Evolutionary conservation across 192 early-diverging fungal genomes (phyloP), one percentile per base, ranked within the genome.

Genomic region (Coemansia reversa): DNA sequence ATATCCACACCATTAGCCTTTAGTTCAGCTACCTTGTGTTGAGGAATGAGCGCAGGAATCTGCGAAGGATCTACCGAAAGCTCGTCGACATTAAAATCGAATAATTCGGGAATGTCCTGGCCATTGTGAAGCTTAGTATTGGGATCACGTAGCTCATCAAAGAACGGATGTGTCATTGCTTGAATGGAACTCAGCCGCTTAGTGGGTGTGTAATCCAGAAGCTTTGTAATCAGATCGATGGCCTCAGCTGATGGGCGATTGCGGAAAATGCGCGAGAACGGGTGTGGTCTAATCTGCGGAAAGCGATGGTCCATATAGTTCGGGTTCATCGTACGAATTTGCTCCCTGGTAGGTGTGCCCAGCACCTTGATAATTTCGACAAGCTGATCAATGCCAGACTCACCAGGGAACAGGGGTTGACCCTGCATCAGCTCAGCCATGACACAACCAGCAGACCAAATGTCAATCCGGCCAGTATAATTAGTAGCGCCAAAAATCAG

Each of bases 321-420:
- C 39, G 91, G 93, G 79, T 98, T 98, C 97, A 99, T 97, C 20
- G 87, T 87, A 68, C 90, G 89, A 69, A 99, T 97, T 78, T 99
- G 94, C 62, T 99, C 95, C 58, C 88, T 83, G 39, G 94, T 92
- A 19, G 95, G 97, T 25, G 95, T 99, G 49, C 97, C 97, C 18
- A 99, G 85, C 16, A 97, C 92, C 83, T 99, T 99, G 84, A 99
- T 99, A 69, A 99, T 99, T 79, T 99, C 95, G 25, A 99, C 97
- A 25, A 99, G 84, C 70, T 99, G 97, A 71, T 99, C 97, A 35
- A 99, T 95, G 51, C 95, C 93, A 58, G 92, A 94, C 81, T 97
- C 95, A 28, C 95, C 95, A 19, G 94, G 91, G 85, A 98, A 98
- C 55, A 98, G 74, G 11, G 95, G 95, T 69, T 92, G 91, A 42